These are phyloP conservation scores for Leptodermis oblonga DNA, from an alignment of 257 asterid species.

Conservation along the genomic window DNA sequence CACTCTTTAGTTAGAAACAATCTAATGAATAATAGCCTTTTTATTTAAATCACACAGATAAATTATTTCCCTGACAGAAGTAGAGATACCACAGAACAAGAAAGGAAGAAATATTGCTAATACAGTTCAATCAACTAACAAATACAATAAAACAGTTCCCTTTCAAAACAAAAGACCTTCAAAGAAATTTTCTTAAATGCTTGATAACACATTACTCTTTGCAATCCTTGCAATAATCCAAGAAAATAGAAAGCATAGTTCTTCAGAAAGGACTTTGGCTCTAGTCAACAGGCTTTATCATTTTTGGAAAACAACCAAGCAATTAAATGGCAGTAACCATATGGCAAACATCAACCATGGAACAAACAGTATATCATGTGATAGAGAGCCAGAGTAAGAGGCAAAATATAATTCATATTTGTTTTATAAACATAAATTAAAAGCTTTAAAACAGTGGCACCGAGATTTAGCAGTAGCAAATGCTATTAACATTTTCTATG, in stretches of 20 bases:
- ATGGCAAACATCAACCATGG: background rate
- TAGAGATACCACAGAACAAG: background rate
- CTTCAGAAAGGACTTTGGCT: background rate
- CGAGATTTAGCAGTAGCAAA: background rate
- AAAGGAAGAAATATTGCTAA: background rate
- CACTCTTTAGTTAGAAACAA: no score
- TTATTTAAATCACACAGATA: background rate
- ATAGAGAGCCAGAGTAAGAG: background rate
- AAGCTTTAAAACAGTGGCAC: background rate
- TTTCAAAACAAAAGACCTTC: no score
- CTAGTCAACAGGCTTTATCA: background rate
- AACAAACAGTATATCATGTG: background rate
- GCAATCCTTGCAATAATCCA: background rate
- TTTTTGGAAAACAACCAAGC: background rate
- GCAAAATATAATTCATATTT: background rate
- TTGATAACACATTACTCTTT: background rate
- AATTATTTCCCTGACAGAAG: background rate
- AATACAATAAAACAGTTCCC: no score
- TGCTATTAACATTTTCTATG: background rate
- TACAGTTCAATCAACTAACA: no score
- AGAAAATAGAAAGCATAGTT: background rate
- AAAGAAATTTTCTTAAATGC: no score
- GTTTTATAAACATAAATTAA: no score
- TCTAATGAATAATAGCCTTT: background rate
- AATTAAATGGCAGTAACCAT: background rate